Conservation (phyloP, 192 early-diverging fungal species). For the Chytriomyces sp. region DNA sequence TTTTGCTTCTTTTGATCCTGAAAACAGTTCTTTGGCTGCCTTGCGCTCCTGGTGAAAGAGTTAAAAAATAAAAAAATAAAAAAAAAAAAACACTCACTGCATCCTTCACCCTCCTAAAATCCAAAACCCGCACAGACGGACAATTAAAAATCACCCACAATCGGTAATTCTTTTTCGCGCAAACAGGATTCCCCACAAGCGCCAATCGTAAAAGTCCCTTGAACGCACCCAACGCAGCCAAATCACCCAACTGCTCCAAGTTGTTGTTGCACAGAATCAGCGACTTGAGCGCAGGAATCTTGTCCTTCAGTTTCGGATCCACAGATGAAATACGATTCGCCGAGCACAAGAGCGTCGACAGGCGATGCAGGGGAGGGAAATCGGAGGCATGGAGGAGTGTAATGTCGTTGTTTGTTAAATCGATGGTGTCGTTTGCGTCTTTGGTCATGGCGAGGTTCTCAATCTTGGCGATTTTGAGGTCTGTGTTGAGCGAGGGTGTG, state of each 20-base stretch:
- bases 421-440: slow-evolving; percentile 89
- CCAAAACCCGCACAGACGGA: slow-evolving; percentile 77
- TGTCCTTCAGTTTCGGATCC: slow-evolving; percentile 66
- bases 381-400: slow-evolving; percentile 70
- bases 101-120: slow-evolving; percentile 81
- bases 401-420: slow-evolving; percentile 93
- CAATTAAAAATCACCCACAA: slow-evolving; percentile 77
- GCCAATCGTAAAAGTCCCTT: slow-evolving; percentile 63
- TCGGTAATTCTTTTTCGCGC: slow-evolving; percentile 81
- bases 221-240: slow-evolving; percentile 71
- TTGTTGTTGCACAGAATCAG: slow-evolving; percentile 89
- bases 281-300: slow-evolving; percentile 76
- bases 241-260: slow-evolving; percentile 81
- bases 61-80: slow-evolving; percentile 27
- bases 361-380: slow-evolving; percentile 81
- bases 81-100: slow-evolving; percentile 51
- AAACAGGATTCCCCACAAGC: slow-evolving; percentile 90
- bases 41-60: slow-evolving; percentile 69
- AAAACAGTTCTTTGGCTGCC: slow-evolving; percentile 82
- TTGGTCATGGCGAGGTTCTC: slow-evolving; percentile 96
- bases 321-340: slow-evolving; percentile 91
- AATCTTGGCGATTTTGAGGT: slow-evolving; percentile 83
- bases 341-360: slow-evolving; percentile 75
- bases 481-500: slow-evolving; percentile 43
- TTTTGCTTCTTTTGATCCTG: slow-evolving; percentile 60